Conservation (phyloP, 805 yeast genomes). For the Candida parachauliodes region DNA sequence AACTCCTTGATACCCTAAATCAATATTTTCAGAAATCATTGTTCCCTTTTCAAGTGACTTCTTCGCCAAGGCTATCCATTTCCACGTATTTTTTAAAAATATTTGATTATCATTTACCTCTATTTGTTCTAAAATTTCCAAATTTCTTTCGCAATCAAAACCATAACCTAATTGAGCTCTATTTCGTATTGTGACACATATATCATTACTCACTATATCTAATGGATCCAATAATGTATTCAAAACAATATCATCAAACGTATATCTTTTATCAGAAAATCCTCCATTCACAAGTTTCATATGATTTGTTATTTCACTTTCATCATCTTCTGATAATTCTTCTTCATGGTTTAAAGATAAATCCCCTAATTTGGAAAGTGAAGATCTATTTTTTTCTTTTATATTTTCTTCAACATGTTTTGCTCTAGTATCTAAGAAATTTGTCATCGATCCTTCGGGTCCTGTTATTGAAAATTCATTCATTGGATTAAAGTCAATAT, state of each 20-base stretch:
- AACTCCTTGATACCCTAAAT: slow-evolving; percentile 85
- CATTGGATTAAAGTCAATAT: slow-evolving; percentile 61
- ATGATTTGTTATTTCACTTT: slow-evolving; percentile 9
- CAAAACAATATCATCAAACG: slow-evolving; percentile 23
- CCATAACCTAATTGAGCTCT: slow-evolving; percentile 76
- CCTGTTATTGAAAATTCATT: slow-evolving; percentile 65
- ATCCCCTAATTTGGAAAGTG: slow-evolving; percentile 11
- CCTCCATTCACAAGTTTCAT: not conserved
- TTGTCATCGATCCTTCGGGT: slow-evolving; percentile 49
- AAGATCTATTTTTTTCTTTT: slow-evolving; percentile 5
- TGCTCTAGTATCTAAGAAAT: slow-evolving; percentile 30
- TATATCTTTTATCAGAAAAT: not conserved
- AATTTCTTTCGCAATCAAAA: slow-evolving; percentile 60
- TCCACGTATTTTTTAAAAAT: slow-evolving; percentile 74
- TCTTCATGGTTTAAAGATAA: slow-evolving; percentile 11
- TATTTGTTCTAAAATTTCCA: slow-evolving; percentile 52
- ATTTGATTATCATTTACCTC: slow-evolving; percentile 50
- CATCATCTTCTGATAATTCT: slow-evolving; percentile 14
- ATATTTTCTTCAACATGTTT: slow-evolving; percentile 8
- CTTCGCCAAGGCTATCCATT: slow-evolving; percentile 78
- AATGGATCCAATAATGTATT: slow-evolving; percentile 28
- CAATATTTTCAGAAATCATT: slow-evolving; percentile 67
- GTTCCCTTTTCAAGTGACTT: slow-evolving; percentile 60
- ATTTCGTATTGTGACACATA: slow-evolving; percentile 64
- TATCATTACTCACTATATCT: slow-evolving; percentile 63